Evolutionary conservation across 2,329 filamentous ascomycete species (phyloP).

Genomic region (Pseudocercospora macadamiae): DNA sequence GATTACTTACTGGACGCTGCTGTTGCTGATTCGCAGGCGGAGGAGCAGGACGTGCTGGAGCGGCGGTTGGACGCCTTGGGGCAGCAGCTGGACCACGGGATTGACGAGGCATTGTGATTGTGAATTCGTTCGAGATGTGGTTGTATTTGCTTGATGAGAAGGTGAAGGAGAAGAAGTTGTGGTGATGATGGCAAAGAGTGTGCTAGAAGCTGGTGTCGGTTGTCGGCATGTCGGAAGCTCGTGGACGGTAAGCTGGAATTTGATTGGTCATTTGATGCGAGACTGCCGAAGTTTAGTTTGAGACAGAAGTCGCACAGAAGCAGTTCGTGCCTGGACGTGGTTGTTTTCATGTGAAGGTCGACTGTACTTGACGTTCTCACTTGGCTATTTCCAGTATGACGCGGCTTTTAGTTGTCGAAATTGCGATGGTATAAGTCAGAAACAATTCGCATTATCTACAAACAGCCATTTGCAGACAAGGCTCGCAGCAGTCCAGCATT

Average conservation of each 20-base stretch:
- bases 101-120: slow-evolving; percentile 52
- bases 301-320: too few species aligned
- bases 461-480: slow-evolving; percentile 6
- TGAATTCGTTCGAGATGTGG: not conserved
- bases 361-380: too few species aligned
- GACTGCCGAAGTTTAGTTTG: slow-evolving; percentile 8
- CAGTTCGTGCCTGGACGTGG: not conserved
- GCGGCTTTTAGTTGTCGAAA: too few species aligned
- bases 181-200: slow-evolving; percentile 19
- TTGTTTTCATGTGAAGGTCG: not conserved
- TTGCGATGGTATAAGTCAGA: not conserved
- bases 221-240: slow-evolving; percentile 3
- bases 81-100: slow-evolving; percentile 49
- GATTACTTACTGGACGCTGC: slow-evolving; percentile 40
- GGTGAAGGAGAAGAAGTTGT: slow-evolving; percentile 1
- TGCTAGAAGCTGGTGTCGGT: slow-evolving; percentile 1
- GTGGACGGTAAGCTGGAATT: not conserved
- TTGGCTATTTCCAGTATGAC: too few species aligned
- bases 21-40: slow-evolving; percentile 67
- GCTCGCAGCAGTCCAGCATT: not conserved
- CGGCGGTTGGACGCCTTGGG: slow-evolving; percentile 48
- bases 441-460: slow-evolving; percentile 8
- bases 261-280: slow-evolving; percentile 3
- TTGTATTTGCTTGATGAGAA: slow-evolving; percentile 8
- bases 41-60: slow-evolving; percentile 42